Conservation (phyloP, 2,329 filamentous ascomycete genomes). For the Lachnellula occidentalis region DNA sequence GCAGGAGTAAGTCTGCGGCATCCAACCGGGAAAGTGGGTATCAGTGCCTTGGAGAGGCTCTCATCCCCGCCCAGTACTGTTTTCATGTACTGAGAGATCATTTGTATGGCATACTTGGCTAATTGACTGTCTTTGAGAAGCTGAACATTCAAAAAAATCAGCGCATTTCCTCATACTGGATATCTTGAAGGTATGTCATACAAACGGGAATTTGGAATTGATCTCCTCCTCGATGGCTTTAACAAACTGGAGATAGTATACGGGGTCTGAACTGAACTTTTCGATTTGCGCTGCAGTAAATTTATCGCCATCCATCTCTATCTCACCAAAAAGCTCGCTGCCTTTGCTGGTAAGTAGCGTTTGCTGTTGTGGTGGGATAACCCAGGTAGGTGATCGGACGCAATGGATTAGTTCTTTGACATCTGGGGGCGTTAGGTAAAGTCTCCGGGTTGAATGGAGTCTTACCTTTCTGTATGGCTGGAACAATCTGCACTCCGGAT, state of each 20-base stretch:
- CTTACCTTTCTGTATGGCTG: slow-evolving; percentile 33
- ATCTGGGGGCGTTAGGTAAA: slow-evolving; percentile 16
- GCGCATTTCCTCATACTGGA: slow-evolving; percentile 4
- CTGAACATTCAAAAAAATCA: slow-evolving; percentile 37
- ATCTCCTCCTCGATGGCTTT: slow-evolving; percentile 40
- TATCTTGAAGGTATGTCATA: slow-evolving; percentile 24
- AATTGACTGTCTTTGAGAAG: slow-evolving; percentile 9
- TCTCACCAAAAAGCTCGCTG: slow-evolving; percentile 33
- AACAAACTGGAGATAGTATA: slow-evolving; percentile 42
- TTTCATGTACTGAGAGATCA: slow-evolving; percentile 39
- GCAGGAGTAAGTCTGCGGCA: slow-evolving; percentile 37
- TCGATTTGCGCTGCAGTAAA: slow-evolving; percentile 45
- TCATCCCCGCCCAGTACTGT: slow-evolving; percentile 43
- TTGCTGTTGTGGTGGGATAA: slow-evolving; percentile 34
- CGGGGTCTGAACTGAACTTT: slow-evolving; percentile 41
- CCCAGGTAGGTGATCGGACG: slow-evolving; percentile 40
- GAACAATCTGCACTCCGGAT: slow-evolving; percentile 48
- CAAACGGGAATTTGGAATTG: slow-evolving; percentile 10
- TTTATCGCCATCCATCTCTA: slow-evolving; percentile 36
- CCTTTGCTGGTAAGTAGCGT: slow-evolving; percentile 37
- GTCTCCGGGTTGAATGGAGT: neutral
- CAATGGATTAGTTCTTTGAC: slow-evolving; percentile 39
- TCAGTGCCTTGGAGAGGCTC: slow-evolving; percentile 41
- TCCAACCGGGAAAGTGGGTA: slow-evolving; percentile 38
- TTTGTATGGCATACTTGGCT: slow-evolving; percentile 1